A percentile compares a stretch with the other conserved stretches of the same genome.
Evolutionary conservation across 192 early-diverging fungal genomes (phyloP).

Genomic region (Entophlyctis luteolus): DNA sequence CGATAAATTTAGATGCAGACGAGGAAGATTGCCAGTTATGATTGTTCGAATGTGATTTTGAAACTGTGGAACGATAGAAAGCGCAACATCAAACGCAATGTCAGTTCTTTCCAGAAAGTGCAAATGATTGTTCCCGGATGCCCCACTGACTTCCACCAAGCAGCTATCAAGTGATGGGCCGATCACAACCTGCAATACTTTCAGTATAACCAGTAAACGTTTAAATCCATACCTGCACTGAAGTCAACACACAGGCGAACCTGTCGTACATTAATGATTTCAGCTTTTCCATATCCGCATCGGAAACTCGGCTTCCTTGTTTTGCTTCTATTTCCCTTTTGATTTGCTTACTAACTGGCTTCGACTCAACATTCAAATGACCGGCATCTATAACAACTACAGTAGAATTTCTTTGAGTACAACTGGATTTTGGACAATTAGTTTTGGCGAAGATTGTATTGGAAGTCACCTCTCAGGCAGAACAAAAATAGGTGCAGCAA

Average conservation of each 20-base stretch:
- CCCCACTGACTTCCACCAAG: constrained; percentile 60
- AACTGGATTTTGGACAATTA: constrained; percentile 32
- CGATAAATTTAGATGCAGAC: constrained; percentile 84
- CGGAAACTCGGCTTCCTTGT: constrained; percentile 54
- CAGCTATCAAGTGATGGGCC: constrained; percentile 72
- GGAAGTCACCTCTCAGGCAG: constrained; percentile 62
- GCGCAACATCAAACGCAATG: constrained; percentile 71
- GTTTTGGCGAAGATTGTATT: not conserved
- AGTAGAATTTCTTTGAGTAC: constrained; percentile 50
- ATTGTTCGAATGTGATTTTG: constrained; percentile 69
- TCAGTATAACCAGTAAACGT: constrained; percentile 15
- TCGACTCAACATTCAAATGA: constrained; percentile 82
- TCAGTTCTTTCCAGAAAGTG: constrained; percentile 89
- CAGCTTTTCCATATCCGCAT: constrained; percentile 68
- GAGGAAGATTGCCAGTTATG: constrained; percentile 75
- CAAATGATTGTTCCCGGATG: constrained; percentile 53
- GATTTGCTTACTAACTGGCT: constrained; percentile 67
- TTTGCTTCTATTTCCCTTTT: constrained; percentile 68
- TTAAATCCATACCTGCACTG: constrained; percentile 63
- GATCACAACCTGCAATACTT: constrained; percentile 52
- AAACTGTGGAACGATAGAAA: constrained; percentile 80
- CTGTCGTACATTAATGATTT: constrained; percentile 84
- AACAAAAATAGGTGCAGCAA: constrained; percentile 93
- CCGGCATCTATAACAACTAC: constrained; percentile 90
- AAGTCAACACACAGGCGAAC: constrained; percentile 74